Percentiles rank a stretch among this genome's conserved stretches.
Evolutionary conservation across 2,329 filamentous ascomycete genomes (phyloP).

Genomic region (Trichoderma afroharzianum): DNA sequence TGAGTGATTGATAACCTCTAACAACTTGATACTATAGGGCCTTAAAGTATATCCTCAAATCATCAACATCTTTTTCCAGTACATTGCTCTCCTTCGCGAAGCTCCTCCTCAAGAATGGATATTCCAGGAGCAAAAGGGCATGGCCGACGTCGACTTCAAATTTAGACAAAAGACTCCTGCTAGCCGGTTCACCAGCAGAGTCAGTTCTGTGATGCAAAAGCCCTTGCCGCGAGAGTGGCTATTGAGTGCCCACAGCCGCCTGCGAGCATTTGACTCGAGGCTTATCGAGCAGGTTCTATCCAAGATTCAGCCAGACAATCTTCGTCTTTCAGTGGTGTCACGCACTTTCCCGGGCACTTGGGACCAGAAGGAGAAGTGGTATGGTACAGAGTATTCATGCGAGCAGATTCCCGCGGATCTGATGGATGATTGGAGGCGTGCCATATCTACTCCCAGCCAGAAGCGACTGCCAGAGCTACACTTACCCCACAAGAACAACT

Average conservation of each 20-base stretch:
- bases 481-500: slow-evolving; percentile 89
- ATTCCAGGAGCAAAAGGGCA: slow-evolving; percentile 83
- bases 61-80: slow-evolving; percentile 82
- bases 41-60: slow-evolving; percentile 79
- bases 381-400: slow-evolving; percentile 87
- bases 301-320: slow-evolving; percentile 80
- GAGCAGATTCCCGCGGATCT: slow-evolving; percentile 77
- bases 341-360: slow-evolving; percentile 80
- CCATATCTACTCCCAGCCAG: slow-evolving; percentile 53
- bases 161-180: slow-evolving; percentile 92
- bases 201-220: slow-evolving; percentile 87
- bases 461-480: slow-evolving; percentile 69
- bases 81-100: slow-evolving; percentile 81
- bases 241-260: slow-evolving; percentile 71
- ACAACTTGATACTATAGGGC: slow-evolving; percentile 41
- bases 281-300: slow-evolving; percentile 70
- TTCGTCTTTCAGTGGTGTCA: slow-evolving; percentile 78
- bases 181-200: slow-evolving; percentile 80
- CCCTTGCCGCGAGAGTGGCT: slow-evolving; percentile 82
- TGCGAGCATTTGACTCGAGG: slow-evolving; percentile 77
- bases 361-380: slow-evolving; percentile 93
- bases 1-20: neutral
- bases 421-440: slow-evolving; percentile 64
- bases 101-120: slow-evolving; percentile 86
- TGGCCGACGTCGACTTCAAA: slow-evolving; percentile 90